These are phyloP conservation scores for Raphanus sativus DNA, from an alignment of 345 rosid genomes.

Conservation along the genomic window DNA sequence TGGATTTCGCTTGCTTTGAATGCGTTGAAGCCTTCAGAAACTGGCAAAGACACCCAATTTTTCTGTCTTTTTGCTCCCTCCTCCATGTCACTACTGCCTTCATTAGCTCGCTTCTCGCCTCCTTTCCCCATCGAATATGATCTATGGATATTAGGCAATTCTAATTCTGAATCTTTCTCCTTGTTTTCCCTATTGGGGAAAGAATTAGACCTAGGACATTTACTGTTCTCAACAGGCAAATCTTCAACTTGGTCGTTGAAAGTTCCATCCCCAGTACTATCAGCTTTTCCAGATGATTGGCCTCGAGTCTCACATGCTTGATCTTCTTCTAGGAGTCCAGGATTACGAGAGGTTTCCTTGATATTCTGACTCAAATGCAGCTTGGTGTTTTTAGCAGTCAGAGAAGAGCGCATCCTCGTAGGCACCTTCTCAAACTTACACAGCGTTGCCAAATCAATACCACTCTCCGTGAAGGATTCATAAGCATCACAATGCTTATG, in stretches of 20 bases:
- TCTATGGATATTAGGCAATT: slow-evolving; percentile 45
- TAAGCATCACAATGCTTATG: slow-evolving; percentile 28
- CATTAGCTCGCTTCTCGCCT: slow-evolving; percentile 67
- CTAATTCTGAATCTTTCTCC: slow-evolving; percentile 47
- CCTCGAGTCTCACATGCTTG: slow-evolving; percentile 39
- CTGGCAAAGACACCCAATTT: slow-evolving; percentile 61
- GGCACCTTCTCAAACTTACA: slow-evolving; percentile 86
- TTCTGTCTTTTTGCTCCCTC: slow-evolving; percentile 63
- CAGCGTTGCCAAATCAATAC: slow-evolving; percentile 57
- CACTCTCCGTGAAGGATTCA: slow-evolving; percentile 44
- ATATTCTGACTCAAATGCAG: slow-evolving; percentile 40
- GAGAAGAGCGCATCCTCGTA: slow-evolving; percentile 78
- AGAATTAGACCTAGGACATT: slow-evolving; percentile 60
- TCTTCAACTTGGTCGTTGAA: slow-evolving; percentile 42
- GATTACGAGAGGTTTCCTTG: slow-evolving; percentile 45
- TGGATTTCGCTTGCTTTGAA: slow-evolving; percentile 40
- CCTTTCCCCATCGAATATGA: slow-evolving; percentile 55
- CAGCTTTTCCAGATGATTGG: slow-evolving; percentile 39
- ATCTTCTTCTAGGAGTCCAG: slow-evolving; percentile 39
- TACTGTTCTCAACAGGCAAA: slow-evolving; percentile 45
- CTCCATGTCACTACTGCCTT: slow-evolving; percentile 48
- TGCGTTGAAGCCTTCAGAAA: slow-evolving; percentile 38
- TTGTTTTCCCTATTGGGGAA: slow-evolving; percentile 51
- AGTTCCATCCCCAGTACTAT: slow-evolving; percentile 44
- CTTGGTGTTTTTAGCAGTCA: slow-evolving; percentile 49